A percentile compares a stretch with the other conserved stretches of the same genome.
phyloP scores from a whole-genome alignment of 176 grass and related monocot species.

The Musa acuminata region DNA sequence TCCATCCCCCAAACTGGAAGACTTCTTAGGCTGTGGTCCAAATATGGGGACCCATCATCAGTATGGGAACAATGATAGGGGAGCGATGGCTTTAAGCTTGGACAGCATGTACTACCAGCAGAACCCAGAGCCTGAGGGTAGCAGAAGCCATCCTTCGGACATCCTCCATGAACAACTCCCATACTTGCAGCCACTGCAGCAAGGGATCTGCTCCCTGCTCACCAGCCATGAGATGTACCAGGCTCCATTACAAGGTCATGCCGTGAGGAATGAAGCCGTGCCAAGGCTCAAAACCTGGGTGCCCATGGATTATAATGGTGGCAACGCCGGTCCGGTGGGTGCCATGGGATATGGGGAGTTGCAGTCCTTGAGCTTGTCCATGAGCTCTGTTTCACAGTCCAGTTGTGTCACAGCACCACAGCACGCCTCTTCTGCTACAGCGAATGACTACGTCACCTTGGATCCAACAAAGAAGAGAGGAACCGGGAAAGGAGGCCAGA shows the following conservation, averaged over 20 bases:
- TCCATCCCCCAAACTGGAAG: conserved; percentile 69
- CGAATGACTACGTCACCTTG: conserved; percentile 34
- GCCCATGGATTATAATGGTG: not conserved
- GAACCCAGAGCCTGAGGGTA: conserved; percentile 2
- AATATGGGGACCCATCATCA: conserved; percentile 29
- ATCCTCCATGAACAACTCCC: conserved; percentile 17
- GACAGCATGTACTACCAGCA: conserved; percentile 54
- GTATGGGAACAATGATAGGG: conserved; percentile 31
- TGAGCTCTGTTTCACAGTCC: conserved; percentile 67
- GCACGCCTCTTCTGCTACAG: not conserved
- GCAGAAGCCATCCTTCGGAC: conserved; percentile 12
- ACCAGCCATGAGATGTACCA: conserved; percentile 56
- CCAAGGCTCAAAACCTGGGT: conserved; percentile 26
- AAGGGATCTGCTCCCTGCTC: conserved; percentile 30
- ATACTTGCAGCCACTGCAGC: conserved; percentile 42
- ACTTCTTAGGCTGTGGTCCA: conserved; percentile 65
- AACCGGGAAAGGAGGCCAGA: conserved; percentile 32
- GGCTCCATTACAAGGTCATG: conserved; percentile 25
- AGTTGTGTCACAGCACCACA: conserved; percentile 61
- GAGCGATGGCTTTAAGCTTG: conserved; percentile 60
- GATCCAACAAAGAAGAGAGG: conserved; percentile 63
- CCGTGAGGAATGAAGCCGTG: conserved; percentile 16
- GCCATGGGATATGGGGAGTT: conserved; percentile 21
- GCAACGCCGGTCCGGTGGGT: not conserved
- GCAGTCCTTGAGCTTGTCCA: conserved; percentile 68